Percentiles rank a stretch among this genome's conserved stretches.
Conservation (phyloP, 2,329 filamentous ascomycete species). For the Talaromyces sp. region DNA sequence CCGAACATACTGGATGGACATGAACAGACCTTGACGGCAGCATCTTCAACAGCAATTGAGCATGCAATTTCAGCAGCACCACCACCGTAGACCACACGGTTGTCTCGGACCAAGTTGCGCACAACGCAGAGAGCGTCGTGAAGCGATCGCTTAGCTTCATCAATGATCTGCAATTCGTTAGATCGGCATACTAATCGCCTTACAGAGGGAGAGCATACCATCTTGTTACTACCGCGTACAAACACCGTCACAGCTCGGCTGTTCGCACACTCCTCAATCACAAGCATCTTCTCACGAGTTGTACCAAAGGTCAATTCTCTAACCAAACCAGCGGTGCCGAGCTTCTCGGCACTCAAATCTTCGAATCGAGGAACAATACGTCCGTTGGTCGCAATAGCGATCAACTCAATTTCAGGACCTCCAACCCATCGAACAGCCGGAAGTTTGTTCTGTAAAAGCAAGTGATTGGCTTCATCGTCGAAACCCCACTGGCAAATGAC, state of each 20-base stretch:
- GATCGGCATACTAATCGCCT: neutral
- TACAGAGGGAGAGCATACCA: slow-evolving; percentile 59
- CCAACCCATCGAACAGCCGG: slow-evolving; percentile 98
- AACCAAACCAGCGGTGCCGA: slow-evolving; percentile 85
- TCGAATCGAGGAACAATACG: slow-evolving; percentile 97
- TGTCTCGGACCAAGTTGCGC: slow-evolving; percentile 91
- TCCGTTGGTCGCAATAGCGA: slow-evolving; percentile 97
- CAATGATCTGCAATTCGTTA: slow-evolving; percentile 72
- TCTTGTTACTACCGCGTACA: slow-evolving; percentile 97
- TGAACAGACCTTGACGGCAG: slow-evolving; percentile 68
- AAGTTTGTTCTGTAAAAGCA: slow-evolving; percentile 91
- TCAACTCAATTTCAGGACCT: slow-evolving; percentile 95
- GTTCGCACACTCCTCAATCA: slow-evolving; percentile 99
- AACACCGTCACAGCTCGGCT: slow-evolving; percentile 95
- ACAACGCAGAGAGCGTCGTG: slow-evolving; percentile 77
- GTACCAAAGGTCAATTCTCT: slow-evolving; percentile 96
- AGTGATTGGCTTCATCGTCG: slow-evolving; percentile 97
- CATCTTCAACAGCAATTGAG: slow-evolving; percentile 92
- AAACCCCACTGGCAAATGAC: slow-evolving; percentile 99
- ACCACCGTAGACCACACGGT: slow-evolving; percentile 95
- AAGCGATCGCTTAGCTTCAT: slow-evolving; percentile 88
- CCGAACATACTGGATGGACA: no score
- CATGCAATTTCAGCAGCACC: slow-evolving; percentile 97
- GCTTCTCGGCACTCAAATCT: slow-evolving; percentile 85
- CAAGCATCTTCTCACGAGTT: slow-evolving; percentile 97